Evolutionary conservation across 2,329 filamentous ascomycete genomes (phyloP).

Genomic region (Penicillium sp.): DNA sequence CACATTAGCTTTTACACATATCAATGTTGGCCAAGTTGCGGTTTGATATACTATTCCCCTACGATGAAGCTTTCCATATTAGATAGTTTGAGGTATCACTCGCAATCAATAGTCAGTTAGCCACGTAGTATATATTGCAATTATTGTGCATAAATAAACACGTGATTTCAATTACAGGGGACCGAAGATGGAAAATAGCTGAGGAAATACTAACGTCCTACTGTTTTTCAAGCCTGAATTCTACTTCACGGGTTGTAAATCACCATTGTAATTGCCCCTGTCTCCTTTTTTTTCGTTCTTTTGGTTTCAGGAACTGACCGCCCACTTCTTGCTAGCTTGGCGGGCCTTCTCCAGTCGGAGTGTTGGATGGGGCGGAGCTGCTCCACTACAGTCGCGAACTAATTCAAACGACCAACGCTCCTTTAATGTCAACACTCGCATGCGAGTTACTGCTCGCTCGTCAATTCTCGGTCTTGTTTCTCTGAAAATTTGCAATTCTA

Average conservation of each 20-base stretch:
- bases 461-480: not conserved
- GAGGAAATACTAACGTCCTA: too few species aligned
- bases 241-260: not conserved
- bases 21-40: too few species aligned
- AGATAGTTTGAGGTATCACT: too few species aligned
- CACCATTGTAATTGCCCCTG: not conserved
- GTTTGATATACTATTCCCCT: too few species aligned
- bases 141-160: too few species aligned
- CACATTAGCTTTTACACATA: too few species aligned
- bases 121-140: too few species aligned
- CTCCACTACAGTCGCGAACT: constrained; percentile 40
- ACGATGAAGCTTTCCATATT: too few species aligned
- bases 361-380: constrained; percentile 30
- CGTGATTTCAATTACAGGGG: too few species aligned
- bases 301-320: constrained; percentile 25
- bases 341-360: constrained; percentile 36
- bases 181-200: not conserved
- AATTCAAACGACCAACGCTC: constrained; percentile 32
- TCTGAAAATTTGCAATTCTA: constrained; percentile 7
- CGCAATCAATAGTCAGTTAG: too few species aligned
- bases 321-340: constrained; percentile 30
- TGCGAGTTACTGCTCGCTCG: constrained; percentile 9
- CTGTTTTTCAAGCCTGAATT: too few species aligned
- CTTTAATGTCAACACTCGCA: constrained; percentile 33
- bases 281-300: constrained; percentile 16